phyloP scores from a whole-genome alignment of 2,329 filamentous ascomycete species.

The Cercospora sojina region DNA sequence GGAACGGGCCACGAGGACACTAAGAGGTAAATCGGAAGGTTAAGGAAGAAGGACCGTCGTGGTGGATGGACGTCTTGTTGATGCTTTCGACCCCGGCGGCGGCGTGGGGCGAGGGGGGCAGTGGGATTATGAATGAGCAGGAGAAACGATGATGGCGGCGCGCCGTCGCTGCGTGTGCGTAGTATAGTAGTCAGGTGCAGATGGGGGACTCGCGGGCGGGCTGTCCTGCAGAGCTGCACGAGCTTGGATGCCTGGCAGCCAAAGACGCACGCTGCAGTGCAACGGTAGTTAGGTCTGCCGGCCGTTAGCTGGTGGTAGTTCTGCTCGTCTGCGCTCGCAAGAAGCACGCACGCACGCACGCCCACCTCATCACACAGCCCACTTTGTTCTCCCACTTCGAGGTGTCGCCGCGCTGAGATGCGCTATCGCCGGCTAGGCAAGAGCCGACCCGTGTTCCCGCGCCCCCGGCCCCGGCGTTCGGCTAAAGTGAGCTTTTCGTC shows the following conservation, averaged over 20 bases:
- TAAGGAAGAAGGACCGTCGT: not conserved
- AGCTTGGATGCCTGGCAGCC: slow-evolving; percentile 6
- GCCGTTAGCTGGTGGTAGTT: not conserved
- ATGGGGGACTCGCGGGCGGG: not conserved
- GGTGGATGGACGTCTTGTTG: not conserved
- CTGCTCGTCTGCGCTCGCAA: not conserved
- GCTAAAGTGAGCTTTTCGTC: slow-evolving; percentile 5
- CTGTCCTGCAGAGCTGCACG: slow-evolving; percentile 12
- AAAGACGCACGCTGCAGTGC: not conserved
- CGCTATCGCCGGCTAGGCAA: slow-evolving; percentile 3
- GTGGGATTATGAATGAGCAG: not conserved
- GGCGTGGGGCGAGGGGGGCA: not conserved
- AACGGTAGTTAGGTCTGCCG: not conserved
- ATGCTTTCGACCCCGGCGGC: not conserved
- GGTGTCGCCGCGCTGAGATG: slow-evolving; percentile 5
- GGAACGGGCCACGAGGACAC: slow-evolving; percentile 11
- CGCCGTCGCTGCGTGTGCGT: not conserved
- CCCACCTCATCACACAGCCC: slow-evolving; percentile 4
- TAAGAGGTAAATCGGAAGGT: slow-evolving; percentile 4
- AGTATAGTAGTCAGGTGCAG: slow-evolving; percentile 9
- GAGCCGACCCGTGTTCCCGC: slow-evolving; percentile 2
- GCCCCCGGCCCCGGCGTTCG: slow-evolving; percentile 2
- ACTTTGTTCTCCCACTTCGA: slow-evolving; percentile 8
- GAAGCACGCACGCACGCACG: not conserved
- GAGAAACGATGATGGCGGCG: not conserved